Percentiles rank a stretch among this genome's conserved stretches.
Conservation (phyloP, 2,329 filamentous ascomycete species). For the Aspergillus sp. region DNA sequence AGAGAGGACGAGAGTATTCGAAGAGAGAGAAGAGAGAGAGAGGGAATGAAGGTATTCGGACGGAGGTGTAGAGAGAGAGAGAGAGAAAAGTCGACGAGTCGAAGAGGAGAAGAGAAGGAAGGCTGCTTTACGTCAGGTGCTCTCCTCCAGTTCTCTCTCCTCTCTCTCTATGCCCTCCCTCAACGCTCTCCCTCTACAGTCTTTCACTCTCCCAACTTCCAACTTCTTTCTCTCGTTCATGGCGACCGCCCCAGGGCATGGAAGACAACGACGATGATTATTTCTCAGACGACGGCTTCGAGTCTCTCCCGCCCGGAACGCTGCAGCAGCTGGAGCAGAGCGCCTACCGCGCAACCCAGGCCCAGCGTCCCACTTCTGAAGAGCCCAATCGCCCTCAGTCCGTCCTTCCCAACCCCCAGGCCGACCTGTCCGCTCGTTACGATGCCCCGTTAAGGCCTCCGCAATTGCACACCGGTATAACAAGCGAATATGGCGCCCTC, state of each 20-base stretch:
- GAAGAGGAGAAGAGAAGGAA: conserved; percentile 6
- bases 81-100: conserved; percentile 1
- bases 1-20: conserved; percentile 1
- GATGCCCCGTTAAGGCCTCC: conserved; percentile 16
- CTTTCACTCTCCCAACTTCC: not conserved
- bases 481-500: conserved; percentile 33
- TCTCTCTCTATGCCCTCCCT: not conserved
- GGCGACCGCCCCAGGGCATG: conserved; percentile 32
- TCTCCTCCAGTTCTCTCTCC: conserved; percentile 1
- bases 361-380: conserved; percentile 14
- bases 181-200: not conserved
- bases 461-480: conserved; percentile 25
- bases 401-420: not conserved
- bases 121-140: conserved; percentile 6
- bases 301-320: conserved; percentile 34
- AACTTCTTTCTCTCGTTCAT: conserved; percentile 18
- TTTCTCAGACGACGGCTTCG: conserved; percentile 40
- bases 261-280: conserved; percentile 40
- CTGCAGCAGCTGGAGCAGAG: conserved; percentile 37
- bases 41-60: conserved; percentile 3
- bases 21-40: conserved; percentile 6
- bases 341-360: conserved; percentile 37
- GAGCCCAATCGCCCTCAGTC: conserved; percentile 4
- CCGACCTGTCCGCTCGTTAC: conserved; percentile 4
- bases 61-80: conserved; percentile 3